Conservation (phyloP, 148 eudicot species). For the Spergularia bocconei region DNA sequence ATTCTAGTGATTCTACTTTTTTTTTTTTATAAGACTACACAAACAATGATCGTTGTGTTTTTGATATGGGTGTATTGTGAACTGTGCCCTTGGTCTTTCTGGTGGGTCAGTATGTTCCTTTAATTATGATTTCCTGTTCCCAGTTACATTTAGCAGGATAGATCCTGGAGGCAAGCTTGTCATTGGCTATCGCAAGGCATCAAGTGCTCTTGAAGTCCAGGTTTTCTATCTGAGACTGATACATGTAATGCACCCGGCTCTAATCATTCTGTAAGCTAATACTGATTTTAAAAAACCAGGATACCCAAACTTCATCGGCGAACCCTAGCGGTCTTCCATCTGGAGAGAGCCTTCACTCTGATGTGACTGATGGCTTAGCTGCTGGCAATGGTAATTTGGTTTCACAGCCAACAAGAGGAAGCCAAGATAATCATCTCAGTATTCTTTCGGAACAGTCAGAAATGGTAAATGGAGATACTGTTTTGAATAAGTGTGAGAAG, state of each 20-base stretch:
- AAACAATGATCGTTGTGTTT: neutral
- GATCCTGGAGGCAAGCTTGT: slow-evolving; percentile 94
- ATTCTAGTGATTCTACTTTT: too few relatives aligned
- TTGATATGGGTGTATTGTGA: neutral
- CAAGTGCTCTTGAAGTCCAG: slow-evolving; percentile 58
- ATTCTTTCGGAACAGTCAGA: slow-evolving; percentile 27
- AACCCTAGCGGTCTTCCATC: slow-evolving; percentile 43
- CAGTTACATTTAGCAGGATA: slow-evolving; percentile 85
- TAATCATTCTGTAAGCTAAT: slow-evolving; percentile 14
- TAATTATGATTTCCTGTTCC: slow-evolving; percentile 11
- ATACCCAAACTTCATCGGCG: slow-evolving; percentile 37
- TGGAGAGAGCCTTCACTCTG: slow-evolving; percentile 48
- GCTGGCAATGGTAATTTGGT: slow-evolving; percentile 40
- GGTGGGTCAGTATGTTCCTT: slow-evolving; percentile 12
- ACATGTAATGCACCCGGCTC: neutral
- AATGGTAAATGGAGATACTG: slow-evolving; percentile 29
- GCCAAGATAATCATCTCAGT: slow-evolving; percentile 22
- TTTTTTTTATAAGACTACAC: too few relatives aligned
- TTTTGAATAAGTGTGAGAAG: slow-evolving; percentile 39
- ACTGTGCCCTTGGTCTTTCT: neutral
- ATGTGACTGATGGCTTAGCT: slow-evolving; percentile 40
- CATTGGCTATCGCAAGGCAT: slow-evolving; percentile 83
- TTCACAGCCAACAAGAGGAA: slow-evolving; percentile 22
- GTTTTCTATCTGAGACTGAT: slow-evolving; percentile 31
- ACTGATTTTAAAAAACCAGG: slow-evolving; percentile 44